Evolutionary conservation across 2,329 filamentous ascomycete species (phyloP).

Genomic region (Dactylellina parvicollis): DNA sequence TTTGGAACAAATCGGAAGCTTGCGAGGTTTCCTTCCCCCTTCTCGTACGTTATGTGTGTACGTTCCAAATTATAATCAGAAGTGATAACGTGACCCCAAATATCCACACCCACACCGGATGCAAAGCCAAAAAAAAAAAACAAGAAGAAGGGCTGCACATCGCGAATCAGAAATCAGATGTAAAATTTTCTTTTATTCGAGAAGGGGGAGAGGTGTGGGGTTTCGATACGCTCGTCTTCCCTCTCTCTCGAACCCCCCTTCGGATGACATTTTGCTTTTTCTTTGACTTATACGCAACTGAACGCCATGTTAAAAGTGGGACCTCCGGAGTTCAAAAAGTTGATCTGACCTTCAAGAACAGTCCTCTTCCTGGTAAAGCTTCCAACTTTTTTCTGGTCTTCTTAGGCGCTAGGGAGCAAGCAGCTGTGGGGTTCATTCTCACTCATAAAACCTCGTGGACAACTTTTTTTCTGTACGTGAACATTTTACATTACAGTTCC

Average conservation of each 20-base stretch:
- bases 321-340: constrained; percentile 13
- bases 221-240: background rate
- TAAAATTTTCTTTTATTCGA: constrained; percentile 31
- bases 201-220: constrained; percentile 21
- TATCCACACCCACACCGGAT: constrained; percentile 37
- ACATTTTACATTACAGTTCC: background rate
- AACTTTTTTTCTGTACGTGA: background rate
- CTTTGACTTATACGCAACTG: background rate
- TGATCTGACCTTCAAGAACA: constrained; percentile 27
- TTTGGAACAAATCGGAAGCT: constrained; percentile 48
- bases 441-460: constrained; percentile 42
- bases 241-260: background rate
- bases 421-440: constrained; percentile 34
- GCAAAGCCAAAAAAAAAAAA: too few relatives aligned
- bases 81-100: constrained; percentile 39
- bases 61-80: constrained; percentile 28
- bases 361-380: background rate
- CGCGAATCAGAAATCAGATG: constrained; percentile 51
- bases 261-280: constrained; percentile 22
- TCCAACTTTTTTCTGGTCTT: constrained; percentile 8
- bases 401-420: background rate
- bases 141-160: constrained; percentile 25
- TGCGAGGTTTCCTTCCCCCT: constrained; percentile 10
- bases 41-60: background rate
- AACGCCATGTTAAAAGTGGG: constrained; percentile 32